Conservation (phyloP, 1,139 yeast species). For the Candida sp. region DNA sequence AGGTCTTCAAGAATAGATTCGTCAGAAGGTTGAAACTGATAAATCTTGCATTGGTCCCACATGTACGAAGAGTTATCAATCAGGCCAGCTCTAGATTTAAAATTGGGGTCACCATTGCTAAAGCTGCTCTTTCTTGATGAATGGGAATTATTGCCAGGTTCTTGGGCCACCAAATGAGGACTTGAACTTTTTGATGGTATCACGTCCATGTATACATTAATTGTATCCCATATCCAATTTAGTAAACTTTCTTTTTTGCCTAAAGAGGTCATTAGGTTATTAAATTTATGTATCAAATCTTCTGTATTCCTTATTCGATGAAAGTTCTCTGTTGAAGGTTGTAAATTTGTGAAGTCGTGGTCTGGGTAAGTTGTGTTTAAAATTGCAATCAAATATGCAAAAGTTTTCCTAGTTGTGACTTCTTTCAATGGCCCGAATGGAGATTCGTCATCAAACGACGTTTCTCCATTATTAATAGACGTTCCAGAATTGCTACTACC, state of each 20-base stretch:
- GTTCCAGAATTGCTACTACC: slow-evolving; percentile 16
- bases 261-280: slow-evolving; percentile 73
- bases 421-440: slow-evolving; percentile 95
- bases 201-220: slow-evolving; percentile 81
- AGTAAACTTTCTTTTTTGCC: slow-evolving; percentile 57
- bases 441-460: slow-evolving; percentile 40
- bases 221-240: slow-evolving; percentile 84
- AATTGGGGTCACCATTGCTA: slow-evolving; percentile 5
- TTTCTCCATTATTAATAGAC: slow-evolving; percentile 18
- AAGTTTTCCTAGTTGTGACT: slow-evolving; percentile 79
- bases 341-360: slow-evolving; percentile 85
- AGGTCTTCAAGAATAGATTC: slow-evolving; percentile 69
- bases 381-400: slow-evolving; percentile 88
- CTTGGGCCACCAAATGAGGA: slow-evolving; percentile 12
- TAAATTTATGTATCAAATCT: slow-evolving; percentile 68
- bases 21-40: slow-evolving; percentile 76
- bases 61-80: slow-evolving; percentile 2
- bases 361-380: slow-evolving; percentile 93
- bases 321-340: slow-evolving; percentile 76
- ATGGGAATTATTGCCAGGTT: slow-evolving; percentile 9
- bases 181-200: slow-evolving; percentile 27
- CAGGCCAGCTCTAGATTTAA: slow-evolving; percentile 7
- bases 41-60: slow-evolving; percentile 64
- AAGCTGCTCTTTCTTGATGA: slow-evolving; percentile 26
- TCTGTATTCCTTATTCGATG: slow-evolving; percentile 43